A percentile compares a stretch with the other conserved stretches of the same genome.
These are phyloP conservation scores for Leucocoprinus sp. DNA, from an alignment of 768 basidiomycete species.

Conservation along the genomic window DNA sequence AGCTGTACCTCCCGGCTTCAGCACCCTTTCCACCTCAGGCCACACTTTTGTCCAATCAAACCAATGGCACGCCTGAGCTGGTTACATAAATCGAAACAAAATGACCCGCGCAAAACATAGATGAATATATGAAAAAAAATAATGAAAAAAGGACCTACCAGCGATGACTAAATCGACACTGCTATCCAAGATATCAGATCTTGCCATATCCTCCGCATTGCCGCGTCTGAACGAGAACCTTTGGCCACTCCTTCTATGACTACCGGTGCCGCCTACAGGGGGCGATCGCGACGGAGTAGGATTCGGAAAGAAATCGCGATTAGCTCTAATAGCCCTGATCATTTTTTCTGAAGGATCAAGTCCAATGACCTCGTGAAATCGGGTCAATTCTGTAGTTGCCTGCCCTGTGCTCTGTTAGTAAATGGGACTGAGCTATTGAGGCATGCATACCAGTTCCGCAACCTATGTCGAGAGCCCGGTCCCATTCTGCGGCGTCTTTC, in stretches of 20 bases:
- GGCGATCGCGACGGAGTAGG: not conserved
- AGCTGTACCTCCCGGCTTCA: conserved; percentile 54
- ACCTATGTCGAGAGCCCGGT: conserved; percentile 65
- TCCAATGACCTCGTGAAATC: conserved; percentile 56
- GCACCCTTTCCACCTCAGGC: conserved; percentile 54
- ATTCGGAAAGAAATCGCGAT: conserved; percentile 1
- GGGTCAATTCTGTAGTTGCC: conserved; percentile 48
- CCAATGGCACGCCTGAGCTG: conserved; percentile 79
- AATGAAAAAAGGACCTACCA: conserved; percentile 36
- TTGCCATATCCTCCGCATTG: conserved; percentile 46
- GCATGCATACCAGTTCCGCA: conserved; percentile 66
- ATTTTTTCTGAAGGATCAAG: conserved; percentile 72
- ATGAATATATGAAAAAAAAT: not conserved
- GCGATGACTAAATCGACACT: conserved; percentile 63
- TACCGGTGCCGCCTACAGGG: not conserved
- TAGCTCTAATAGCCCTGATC: conserved; percentile 45
- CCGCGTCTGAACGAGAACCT: conserved; percentile 26
- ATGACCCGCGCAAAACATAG: not conserved
- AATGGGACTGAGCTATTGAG: not conserved
- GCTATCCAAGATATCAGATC: conserved; percentile 31
- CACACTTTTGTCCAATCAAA: conserved; percentile 69
- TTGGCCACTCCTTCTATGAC: conserved; percentile 1
- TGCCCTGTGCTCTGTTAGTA: conserved; percentile 41
- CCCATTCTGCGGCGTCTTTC: conserved; percentile 29
- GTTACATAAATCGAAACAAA: not conserved